These are phyloP conservation scores for Anthoceros angustus DNA, from an alignment of 225 moss, liverwort and hornwort genomes.

Conservation along the genomic window DNA sequence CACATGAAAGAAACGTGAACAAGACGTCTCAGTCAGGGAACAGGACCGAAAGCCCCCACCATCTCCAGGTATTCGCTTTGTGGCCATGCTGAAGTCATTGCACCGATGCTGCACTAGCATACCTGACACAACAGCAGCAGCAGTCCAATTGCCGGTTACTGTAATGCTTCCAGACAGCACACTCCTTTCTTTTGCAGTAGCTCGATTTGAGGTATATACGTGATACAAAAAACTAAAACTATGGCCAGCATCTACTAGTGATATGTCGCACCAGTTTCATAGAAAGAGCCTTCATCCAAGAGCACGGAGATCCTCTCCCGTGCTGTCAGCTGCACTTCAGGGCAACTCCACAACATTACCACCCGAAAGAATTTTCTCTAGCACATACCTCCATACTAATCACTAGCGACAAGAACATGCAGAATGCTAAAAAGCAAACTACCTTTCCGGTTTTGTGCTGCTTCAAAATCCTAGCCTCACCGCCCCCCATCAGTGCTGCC, in stretches of 20 bases:
- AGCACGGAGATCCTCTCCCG: constrained; percentile 19
- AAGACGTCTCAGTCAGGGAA: too few species aligned
- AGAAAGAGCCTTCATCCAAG: constrained; percentile 25
- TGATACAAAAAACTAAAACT: too few species aligned
- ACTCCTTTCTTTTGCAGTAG: too few species aligned
- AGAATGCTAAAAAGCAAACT: not conserved
- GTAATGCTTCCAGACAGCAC: not conserved
- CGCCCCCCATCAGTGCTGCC: constrained; percentile 21
- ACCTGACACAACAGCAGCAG: constrained; percentile 6
- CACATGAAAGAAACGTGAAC: not conserved
- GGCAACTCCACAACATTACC: not conserved
- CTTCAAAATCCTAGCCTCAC: constrained; percentile 18
- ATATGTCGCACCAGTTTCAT: constrained; percentile 16
- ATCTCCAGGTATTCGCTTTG: constrained; percentile 17
- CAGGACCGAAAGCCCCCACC: not conserved
- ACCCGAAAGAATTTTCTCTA: not conserved
- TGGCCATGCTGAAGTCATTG: constrained; percentile 21
- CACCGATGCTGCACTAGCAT: constrained; percentile 23
- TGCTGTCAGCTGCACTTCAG: constrained; percentile 15
- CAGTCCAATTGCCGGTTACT: not conserved
- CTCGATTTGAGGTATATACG: too few species aligned
- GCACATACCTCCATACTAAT: not conserved
- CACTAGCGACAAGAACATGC: not conserved
- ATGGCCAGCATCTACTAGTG: too few species aligned
- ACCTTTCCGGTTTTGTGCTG: constrained; percentile 8